phyloP scores from a whole-genome alignment of 345 rosid species.

The Rhodamnia argentea region DNA sequence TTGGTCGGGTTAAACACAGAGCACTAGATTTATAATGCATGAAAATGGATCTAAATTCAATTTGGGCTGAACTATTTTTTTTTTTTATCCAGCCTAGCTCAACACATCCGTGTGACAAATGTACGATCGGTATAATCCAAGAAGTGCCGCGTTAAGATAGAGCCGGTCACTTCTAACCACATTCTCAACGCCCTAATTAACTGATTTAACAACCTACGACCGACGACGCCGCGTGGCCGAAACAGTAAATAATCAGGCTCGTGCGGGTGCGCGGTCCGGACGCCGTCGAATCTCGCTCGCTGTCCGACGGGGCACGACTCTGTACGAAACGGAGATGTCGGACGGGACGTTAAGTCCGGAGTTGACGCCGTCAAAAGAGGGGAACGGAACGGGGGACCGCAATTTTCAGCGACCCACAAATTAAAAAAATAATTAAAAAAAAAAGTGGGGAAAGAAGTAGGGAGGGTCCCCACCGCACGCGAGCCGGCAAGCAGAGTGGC shows the following conservation, averaged over 20 bases:
- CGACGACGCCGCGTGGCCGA: not conserved
- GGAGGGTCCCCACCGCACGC: conserved; percentile 9
- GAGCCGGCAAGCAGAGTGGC: not conserved
- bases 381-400: not conserved
- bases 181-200: not conserved
- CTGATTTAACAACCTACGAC: not conserved
- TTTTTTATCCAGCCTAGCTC: too few relatives aligned
- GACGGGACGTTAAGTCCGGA: not conserved
- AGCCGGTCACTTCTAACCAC: not conserved
- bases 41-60: too few relatives aligned
- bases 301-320: not conserved
- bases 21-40: too few relatives aligned
- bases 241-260: not conserved
- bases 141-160: not conserved
- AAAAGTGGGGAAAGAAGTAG: not conserved
- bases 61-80: too few relatives aligned
- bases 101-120: too few relatives aligned
- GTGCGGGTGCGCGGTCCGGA: not conserved
- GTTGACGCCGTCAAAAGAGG: not conserved
- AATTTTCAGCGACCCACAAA: not conserved
- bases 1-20: too few relatives aligned
- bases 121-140: not conserved
- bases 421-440: too few relatives aligned
- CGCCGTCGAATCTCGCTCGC: not conserved
- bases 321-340: not conserved